phyloP scores from a whole-genome alignment of 495 filamentous ascomycete genomes.

The Tricharina praecox region DNA sequence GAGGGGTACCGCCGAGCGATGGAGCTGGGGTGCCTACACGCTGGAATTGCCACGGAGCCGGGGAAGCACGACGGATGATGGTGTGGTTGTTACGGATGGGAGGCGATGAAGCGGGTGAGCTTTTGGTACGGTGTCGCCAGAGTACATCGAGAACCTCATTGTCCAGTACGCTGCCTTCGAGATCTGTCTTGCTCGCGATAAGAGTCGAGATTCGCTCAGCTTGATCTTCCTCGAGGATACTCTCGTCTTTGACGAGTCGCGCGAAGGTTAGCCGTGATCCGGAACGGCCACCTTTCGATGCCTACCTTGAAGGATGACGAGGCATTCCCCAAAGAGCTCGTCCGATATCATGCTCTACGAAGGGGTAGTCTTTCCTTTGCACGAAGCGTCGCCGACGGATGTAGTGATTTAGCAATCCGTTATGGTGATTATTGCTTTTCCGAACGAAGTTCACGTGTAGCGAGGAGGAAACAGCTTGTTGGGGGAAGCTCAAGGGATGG shows the following conservation, averaged over 20 bases:
- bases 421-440: too few relatives aligned
- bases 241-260: slow-evolving; percentile 35
- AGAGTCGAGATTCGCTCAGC: slow-evolving; percentile 81
- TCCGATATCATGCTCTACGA: slow-evolving; percentile 95
- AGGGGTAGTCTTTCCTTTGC: too few relatives aligned
- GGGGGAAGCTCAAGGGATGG: too few relatives aligned
- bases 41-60: slow-evolving; percentile 75
- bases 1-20: slow-evolving; percentile 62
- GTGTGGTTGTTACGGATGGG: slow-evolving; percentile 70
- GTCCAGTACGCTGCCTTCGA: slow-evolving; percentile 65
- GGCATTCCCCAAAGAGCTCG: slow-evolving; percentile 75
- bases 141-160: slow-evolving; percentile 80
- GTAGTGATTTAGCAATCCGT: too few relatives aligned
- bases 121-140: slow-evolving; percentile 75
- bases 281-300: too few relatives aligned
- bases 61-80: slow-evolving; percentile 75
- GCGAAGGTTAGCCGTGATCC: slow-evolving; percentile 25
- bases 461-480: too few relatives aligned
- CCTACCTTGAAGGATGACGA: slow-evolving; percentile 57
- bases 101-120: slow-evolving; percentile 54
- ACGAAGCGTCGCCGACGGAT: too few relatives aligned
- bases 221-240: slow-evolving; percentile 84
- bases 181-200: slow-evolving; percentile 56
- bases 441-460: too few relatives aligned
- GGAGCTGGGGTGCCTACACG: slow-evolving; percentile 64